Evolutionary conservation across 352 stramenopile species (phyloP), one percentile per base, ranked within the genome.

Genomic region (Phytophthora pinifolia): DNA sequence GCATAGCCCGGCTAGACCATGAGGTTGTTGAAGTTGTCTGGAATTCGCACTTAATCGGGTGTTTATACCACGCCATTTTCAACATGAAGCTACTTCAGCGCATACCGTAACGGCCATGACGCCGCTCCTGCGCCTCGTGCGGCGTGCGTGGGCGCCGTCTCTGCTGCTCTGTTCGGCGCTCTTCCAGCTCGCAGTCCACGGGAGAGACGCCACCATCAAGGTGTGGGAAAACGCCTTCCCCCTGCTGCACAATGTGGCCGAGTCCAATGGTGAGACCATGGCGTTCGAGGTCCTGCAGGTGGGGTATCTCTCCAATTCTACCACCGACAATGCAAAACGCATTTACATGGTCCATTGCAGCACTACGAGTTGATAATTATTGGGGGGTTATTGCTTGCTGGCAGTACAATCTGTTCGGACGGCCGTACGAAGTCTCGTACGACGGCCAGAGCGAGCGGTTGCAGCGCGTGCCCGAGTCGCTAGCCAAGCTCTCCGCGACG

Each of bases 331-430:
- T 12, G 30, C 20, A 47, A 8, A 27, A 54, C 17, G 12, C 32
- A 10, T 34, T 27, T 15, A 34, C 9, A 17, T 32, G n/a, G 6
- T 52, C 2, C 15, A 17, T 9, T 20, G 6, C 37, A 47, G 9
- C 12, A n/a, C 12, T 42, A 41, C 6, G 35, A 41, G 22, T 41
- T 22, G 20, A 22, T 22, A 27, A 27, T 27, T 27, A 27, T 27
- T 27, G 22, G 22, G 20, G 14, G 14, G 9, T 32, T 7, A 6
- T 30, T 14, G 33, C 25, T 50, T 62, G 17, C 27, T 49, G 13
- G n/a, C 44, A 94, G 72, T 94, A 94, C 70, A 94, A 94, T 55
- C 57, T 92, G 5, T 94, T 94, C 59, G 81, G 79, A 3, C 69
- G 83, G 4, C 81, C 83, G 17, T 72, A 70, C 35, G 65, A 87